phyloP scores from a whole-genome alignment of 2,329 filamentous ascomycete species.

The Mycocentrospora acerina region DNA sequence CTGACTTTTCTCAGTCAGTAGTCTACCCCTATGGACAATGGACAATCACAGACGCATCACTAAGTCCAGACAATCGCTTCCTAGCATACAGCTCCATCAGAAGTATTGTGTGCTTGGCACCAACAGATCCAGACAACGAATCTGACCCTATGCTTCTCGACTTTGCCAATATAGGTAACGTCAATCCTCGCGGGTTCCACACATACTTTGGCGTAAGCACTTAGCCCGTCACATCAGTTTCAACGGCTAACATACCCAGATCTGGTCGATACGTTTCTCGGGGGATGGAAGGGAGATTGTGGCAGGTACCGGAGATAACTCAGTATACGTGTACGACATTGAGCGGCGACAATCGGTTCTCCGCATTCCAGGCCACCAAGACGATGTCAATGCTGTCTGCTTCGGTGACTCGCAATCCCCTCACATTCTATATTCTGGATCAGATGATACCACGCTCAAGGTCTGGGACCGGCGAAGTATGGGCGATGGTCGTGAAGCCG shows the following conservation, averaged over 20 bases:
- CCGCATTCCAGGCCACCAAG: slow-evolving; percentile 72
- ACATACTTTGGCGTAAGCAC: slow-evolving; percentile 34
- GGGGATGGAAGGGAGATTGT: slow-evolving; percentile 89
- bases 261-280: slow-evolving; percentile 91
- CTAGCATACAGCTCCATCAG: slow-evolving; percentile 90
- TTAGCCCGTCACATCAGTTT: neutral
- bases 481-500: slow-evolving; percentile 62
- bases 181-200: slow-evolving; percentile 40
- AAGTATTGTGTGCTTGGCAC: slow-evolving; percentile 78
- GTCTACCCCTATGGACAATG: slow-evolving; percentile 84
- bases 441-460: slow-evolving; percentile 89
- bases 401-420: slow-evolving; percentile 87
- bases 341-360: slow-evolving; percentile 76
- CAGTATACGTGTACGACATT: slow-evolving; percentile 89
- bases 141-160: slow-evolving; percentile 81
- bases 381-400: slow-evolving; percentile 96
- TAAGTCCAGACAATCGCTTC: slow-evolving; percentile 89
- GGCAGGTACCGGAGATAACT: slow-evolving; percentile 77
- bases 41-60: slow-evolving; percentile 91
- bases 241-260: slow-evolving; percentile 47
- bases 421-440: slow-evolving; percentile 93
- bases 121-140: slow-evolving; percentile 79
- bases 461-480: slow-evolving; percentile 88
- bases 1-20: slow-evolving; percentile 65
- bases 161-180: slow-evolving; percentile 57